phyloP scores from a whole-genome alignment of 2,329 filamentous ascomycete genomes.

The Claviceps fusiformis region DNA sequence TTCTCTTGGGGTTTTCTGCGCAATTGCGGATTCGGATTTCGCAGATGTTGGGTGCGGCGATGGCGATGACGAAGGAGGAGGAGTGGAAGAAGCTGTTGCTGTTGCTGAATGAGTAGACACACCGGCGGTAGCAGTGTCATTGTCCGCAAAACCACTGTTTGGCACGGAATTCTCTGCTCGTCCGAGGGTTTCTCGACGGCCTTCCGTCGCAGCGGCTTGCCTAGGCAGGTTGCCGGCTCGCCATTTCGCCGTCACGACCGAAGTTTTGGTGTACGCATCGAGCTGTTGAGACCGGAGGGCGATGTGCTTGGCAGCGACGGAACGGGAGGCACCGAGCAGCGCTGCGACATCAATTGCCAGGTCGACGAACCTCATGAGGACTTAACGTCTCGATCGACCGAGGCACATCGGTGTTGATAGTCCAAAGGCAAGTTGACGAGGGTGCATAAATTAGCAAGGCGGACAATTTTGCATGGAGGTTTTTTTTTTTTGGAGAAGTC shows the following conservation, averaged over 20 bases:
- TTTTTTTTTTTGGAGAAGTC: neutral
- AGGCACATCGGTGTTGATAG: conserved; percentile 11
- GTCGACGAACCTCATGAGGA: conserved; percentile 47
- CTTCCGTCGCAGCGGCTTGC: neutral
- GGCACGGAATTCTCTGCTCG: neutral
- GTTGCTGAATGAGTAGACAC: neutral
- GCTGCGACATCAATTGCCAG: conserved; percentile 55
- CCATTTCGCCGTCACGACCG: conserved; percentile 26
- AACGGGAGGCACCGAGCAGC: conserved; percentile 55
- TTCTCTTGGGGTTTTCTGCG: neutral
- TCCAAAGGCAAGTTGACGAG: neutral
- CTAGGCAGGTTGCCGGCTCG: conserved; percentile 11
- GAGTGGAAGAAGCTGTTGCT: neutral
- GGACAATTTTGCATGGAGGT: neutral
- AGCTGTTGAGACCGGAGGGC: conserved; percentile 42
- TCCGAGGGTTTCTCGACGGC: neutral
- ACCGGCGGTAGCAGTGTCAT: neutral
- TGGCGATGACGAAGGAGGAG: neutral
- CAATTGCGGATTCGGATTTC: neutral
- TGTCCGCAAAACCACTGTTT: neutral
- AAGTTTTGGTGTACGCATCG: conserved; percentile 34
- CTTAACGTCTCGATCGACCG: conserved; percentile 12
- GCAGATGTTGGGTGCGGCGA: neutral
- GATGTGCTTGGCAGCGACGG: conserved; percentile 50
- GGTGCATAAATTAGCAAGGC: neutral